Percentiles rank a stretch among this genome's conserved stretches.
Conservation (phyloP, 2,329 filamentous ascomycete genomes). For the Phaeoacremonium minimum region DNA sequence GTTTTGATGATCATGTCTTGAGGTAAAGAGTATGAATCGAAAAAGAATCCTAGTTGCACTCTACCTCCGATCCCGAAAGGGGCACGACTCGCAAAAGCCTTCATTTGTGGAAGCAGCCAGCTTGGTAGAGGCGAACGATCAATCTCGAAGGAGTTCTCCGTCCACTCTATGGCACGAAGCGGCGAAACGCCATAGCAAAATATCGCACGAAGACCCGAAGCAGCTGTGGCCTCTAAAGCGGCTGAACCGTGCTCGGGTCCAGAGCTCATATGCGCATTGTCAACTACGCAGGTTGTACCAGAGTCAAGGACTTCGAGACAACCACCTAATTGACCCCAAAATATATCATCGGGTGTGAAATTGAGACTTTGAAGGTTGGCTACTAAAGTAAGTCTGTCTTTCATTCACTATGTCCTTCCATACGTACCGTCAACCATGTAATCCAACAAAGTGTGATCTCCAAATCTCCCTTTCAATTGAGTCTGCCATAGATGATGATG, state of each 20-base stretch:
- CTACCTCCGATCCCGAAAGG: slow-evolving; percentile 1
- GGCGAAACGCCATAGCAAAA: not conserved
- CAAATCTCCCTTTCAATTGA: slow-evolving; percentile 1
- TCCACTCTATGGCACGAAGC: not conserved
- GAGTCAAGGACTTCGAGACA: slow-evolving; percentile 1
- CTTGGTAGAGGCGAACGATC: not conserved
- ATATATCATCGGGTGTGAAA: slow-evolving; percentile 1
- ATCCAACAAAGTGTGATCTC: not conserved
- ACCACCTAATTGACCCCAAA: slow-evolving; percentile 1
- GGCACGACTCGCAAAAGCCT: not conserved
- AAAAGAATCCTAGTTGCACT: slow-evolving; percentile 1
- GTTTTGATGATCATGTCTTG: not conserved
- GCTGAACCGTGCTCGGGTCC: not conserved
- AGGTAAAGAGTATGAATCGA: slow-evolving; percentile 2
- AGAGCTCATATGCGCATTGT: slow-evolving; percentile 1
- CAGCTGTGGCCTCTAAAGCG: not conserved
- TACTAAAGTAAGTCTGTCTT: too few species aligned
- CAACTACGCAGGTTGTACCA: slow-evolving; percentile 1
- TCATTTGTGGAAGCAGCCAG: not conserved
- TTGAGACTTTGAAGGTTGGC: slow-evolving; percentile 1
- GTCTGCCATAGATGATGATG: slow-evolving; percentile 3
- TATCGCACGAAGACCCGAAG: not conserved
- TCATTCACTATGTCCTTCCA: too few species aligned
- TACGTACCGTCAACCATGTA: not conserved
- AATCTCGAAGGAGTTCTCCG: not conserved